Evolutionary conservation across 2,329 filamentous ascomycete genomes (phyloP).

Genomic region (Scedosporium aurantiacum): DNA sequence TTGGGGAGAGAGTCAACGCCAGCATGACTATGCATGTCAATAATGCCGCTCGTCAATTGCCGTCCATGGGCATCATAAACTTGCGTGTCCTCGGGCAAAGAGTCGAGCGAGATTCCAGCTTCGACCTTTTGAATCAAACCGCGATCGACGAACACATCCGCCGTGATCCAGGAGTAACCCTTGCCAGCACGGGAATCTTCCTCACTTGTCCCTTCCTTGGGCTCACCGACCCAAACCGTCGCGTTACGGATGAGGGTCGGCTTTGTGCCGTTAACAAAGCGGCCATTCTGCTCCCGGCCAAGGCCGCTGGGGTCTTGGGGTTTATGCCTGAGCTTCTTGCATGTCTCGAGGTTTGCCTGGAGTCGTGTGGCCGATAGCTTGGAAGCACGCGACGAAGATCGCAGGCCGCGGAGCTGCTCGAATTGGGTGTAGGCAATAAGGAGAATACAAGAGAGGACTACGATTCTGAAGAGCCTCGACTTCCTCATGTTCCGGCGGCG

Average conservation of each 20-base stretch:
- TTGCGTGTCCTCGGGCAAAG: slow-evolving; percentile 34
- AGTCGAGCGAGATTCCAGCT: slow-evolving; percentile 25
- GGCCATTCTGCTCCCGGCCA: slow-evolving; percentile 48
- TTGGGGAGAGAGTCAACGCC: slow-evolving; percentile 47
- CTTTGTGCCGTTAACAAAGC: slow-evolving; percentile 46
- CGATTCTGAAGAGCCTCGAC: slow-evolving; percentile 30
- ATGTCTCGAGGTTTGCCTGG: slow-evolving; percentile 41
- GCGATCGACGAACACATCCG: slow-evolving; percentile 50
- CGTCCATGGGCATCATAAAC: slow-evolving; percentile 49
- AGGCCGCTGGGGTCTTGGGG: slow-evolving; percentile 44
- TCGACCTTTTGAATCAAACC: slow-evolving; percentile 49
- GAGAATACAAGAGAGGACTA: slow-evolving; percentile 34
- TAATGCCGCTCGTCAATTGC: slow-evolving; percentile 53
- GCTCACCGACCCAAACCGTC: slow-evolving; percentile 55
- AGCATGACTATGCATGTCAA: slow-evolving; percentile 62
- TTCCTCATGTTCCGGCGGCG: slow-evolving; percentile 25
- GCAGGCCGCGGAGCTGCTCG: slow-evolving; percentile 22
- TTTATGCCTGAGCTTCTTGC: slow-evolving; percentile 41
- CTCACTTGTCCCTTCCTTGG: slow-evolving; percentile 35
- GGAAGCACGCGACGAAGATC: not conserved
- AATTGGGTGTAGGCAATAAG: slow-evolving; percentile 41
- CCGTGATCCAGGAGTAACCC: slow-evolving; percentile 47
- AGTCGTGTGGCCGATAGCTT: slow-evolving; percentile 41
- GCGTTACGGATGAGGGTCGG: slow-evolving; percentile 56
- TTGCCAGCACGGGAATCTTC: slow-evolving; percentile 46